Conservation (phyloP, 2,329 filamentous ascomycete species). For the Xylariaceae sp. region DNA sequence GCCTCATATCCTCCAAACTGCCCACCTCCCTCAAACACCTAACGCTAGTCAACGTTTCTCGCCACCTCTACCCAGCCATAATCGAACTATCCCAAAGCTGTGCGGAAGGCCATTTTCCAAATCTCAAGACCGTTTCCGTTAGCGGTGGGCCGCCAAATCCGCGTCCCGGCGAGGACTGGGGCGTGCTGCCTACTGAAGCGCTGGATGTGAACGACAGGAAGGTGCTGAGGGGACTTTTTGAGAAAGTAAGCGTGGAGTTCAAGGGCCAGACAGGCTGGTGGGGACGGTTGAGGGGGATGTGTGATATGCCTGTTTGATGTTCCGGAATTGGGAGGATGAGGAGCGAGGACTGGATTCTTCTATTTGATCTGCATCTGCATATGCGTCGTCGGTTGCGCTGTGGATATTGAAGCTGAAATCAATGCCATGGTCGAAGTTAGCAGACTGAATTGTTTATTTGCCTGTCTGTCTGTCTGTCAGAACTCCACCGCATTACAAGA, state of each 20-base stretch:
- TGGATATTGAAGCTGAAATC: too few relatives aligned
- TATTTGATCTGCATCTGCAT: too few relatives aligned
- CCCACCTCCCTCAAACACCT: slow-evolving; percentile 13
- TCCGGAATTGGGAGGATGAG: too few relatives aligned
- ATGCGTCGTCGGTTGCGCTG: too few relatives aligned
- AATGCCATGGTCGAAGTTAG: too few relatives aligned
- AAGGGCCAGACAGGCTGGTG: slow-evolving; percentile 16
- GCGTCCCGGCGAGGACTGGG: slow-evolving; percentile 5
- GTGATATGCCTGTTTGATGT: slow-evolving; percentile 13
- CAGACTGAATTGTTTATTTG: too few relatives aligned
- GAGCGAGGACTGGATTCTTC: too few relatives aligned
- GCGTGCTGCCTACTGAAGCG: slow-evolving; percentile 2
- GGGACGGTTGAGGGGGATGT: slow-evolving; percentile 14
- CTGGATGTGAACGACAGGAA: slow-evolving; percentile 15
- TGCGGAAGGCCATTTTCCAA: slow-evolving; percentile 12
- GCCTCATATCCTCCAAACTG: slow-evolving; percentile 15
- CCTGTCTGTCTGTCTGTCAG: too few relatives aligned
- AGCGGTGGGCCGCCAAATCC: slow-evolving; percentile 12
- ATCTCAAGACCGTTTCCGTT: slow-evolving; percentile 13
- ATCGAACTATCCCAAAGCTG: slow-evolving; percentile 12
- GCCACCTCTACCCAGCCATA: slow-evolving; percentile 14
- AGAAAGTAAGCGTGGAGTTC: slow-evolving; percentile 10
- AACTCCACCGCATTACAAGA: too few relatives aligned
- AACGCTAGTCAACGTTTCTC: slow-evolving; percentile 15
- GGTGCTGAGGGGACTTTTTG: slow-evolving; percentile 13